Base-by-base conservation (phyloP, 768 basidiomycete species). In the Chiua virens region DNA sequence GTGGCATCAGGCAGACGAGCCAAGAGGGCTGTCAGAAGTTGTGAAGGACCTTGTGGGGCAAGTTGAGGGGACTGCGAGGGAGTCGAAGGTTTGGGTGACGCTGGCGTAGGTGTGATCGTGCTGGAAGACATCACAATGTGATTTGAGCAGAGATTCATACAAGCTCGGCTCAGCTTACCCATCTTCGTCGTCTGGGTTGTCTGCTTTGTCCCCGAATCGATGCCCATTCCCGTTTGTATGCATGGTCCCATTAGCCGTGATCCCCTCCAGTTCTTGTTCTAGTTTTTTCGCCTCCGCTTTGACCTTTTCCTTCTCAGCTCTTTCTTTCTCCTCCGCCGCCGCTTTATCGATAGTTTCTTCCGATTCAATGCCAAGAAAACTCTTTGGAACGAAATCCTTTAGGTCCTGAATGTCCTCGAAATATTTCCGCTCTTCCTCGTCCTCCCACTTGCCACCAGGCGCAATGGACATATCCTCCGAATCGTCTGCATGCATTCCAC, bases 1-100 rank as follows among this genome's bases (percentile, higher is more conserved):
- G 90, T 95, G n/a, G 91, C 89, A 66, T 99, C 96, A 0, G 96
- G 90, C 11, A 99, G 77, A 25, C 94, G 88, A 30, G 89, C 85
- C 35, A 99, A 84, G 18, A 99, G 76, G 11, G 92, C 89, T 5
- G 90, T 93, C 42, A 99, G 80, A 35, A 98, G 79, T 54, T 98
- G 94, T 0, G 93, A 92, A 8, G 97, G 96, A 7, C 95, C 97
- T 56, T 92, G 89, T 9, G 93, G 82, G 2, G 87, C 83, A 28
- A 93, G 71, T 32, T 83, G 83, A 25, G 89, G 87, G 15, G 87
- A 83, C 21, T 81, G 66, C 1, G 81, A 77, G 13, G 86, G 83
- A 13, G 77, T 77, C 1, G 74, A 67, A 18, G 78, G 77, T 69
- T 79, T 89, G 0, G 87, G 87, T 15, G 87, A 85, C 14, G 78